Base-by-base conservation (phyloP, 176 grass and related monocot genomes). In the Ensete glaucum region DNA sequence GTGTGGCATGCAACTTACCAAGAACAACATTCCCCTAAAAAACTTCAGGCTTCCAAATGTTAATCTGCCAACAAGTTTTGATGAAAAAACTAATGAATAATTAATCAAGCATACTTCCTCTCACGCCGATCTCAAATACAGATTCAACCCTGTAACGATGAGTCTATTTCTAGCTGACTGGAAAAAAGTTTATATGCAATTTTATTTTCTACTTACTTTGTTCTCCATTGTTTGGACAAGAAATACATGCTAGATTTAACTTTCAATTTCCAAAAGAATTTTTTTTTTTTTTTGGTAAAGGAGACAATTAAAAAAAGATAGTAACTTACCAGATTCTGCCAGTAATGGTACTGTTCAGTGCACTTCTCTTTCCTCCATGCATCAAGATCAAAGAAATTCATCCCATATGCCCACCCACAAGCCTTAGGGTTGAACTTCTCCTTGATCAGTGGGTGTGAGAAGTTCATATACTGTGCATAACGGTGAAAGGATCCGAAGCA, bases 401-500 rank as follows among this genome's bases (percentile, higher is more conserved):
- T 97, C 25, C 94, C 94, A 21, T 93, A 99, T 50, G 95, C 95
- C 95, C 95, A 99, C 26, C 95, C 95, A 86, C 90, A 97, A 19
- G 85, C 84, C 82, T 97, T 93, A 51, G 90, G 94, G 73, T 88
- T 81, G 62, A 97, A 97, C 80, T 87, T 97, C 53, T 83, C 85
- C 83, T 93, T 93, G 78, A 97, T 97, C 73, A 97, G 80, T 54
- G 95, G 95, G 56, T 99, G 90, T 9, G 88, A 99, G 84, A 99
- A 99, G 80, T 99, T 94, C 90, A 99, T 94, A 69, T 99, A 99
- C 76, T 99, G 95, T 21, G 80, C 72, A 84, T 99, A 99, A 29
- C 95, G 84, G 78, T 98, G 94, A 77, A 98, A 98, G 1, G 94
- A 98, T 34, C 95, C 90, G 84, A 94, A 99, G 78, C 95, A 99